Conservation (phyloP, 2,329 filamentous ascomycete species). For the Didymella glomerata region DNA sequence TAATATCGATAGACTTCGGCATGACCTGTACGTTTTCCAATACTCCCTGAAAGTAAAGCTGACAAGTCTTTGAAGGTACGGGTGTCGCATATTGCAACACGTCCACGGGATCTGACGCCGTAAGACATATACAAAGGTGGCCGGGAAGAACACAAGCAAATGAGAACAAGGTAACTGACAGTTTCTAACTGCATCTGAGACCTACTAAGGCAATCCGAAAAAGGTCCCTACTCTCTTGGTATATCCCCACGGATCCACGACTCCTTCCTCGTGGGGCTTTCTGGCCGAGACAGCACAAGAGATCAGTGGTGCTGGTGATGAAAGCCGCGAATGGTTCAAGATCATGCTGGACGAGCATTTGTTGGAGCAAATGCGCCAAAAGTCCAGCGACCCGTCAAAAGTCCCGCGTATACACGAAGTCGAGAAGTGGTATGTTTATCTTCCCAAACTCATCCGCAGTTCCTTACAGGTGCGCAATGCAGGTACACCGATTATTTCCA, state of each 20-base stretch:
- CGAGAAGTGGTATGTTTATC: slow-evolving; percentile 42
- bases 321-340: slow-evolving; percentile 64
- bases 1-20: slow-evolving; percentile 48
- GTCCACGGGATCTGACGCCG: slow-evolving; percentile 44
- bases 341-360: slow-evolving; percentile 59
- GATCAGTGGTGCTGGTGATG: slow-evolving; percentile 51
- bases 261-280: slow-evolving; percentile 63
- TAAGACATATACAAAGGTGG: slow-evolving; percentile 59
- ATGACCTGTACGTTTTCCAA: slow-evolving; percentile 47
- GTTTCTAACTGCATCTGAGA: fast-evolving
- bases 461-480: slow-evolving; percentile 50
- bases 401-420: slow-evolving; percentile 55
- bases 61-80: slow-evolving; percentile 36
- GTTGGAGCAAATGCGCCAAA: slow-evolving; percentile 33
- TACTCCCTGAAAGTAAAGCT: background rate
- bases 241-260: slow-evolving; percentile 47
- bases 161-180: slow-evolving; percentile 58
- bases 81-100: slow-evolving; percentile 52
- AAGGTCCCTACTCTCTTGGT: slow-evolving; percentile 60
- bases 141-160: slow-evolving; percentile 62
- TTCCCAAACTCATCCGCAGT: background rate
- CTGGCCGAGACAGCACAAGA: slow-evolving; percentile 55
- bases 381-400: slow-evolving; percentile 16
- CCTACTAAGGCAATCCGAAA: background rate
- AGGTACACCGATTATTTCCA: slow-evolving; percentile 59